Conservation (phyloP, 164 flowering plant species). For the Akebia trifoliata region DNA sequence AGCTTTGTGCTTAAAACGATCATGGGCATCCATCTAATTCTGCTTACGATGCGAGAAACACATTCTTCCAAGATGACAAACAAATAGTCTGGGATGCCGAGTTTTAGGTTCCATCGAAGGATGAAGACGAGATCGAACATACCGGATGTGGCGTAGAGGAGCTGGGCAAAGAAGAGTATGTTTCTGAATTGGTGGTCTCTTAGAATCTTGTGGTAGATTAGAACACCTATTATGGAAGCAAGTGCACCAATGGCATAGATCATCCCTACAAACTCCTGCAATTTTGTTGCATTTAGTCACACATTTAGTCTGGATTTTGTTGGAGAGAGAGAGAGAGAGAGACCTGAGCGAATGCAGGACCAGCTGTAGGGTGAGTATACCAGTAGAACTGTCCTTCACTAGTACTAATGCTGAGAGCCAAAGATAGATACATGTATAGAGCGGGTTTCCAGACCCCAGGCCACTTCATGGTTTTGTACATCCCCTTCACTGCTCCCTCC, state of each 20-base stretch:
- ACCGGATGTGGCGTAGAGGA: slow-evolving; percentile 48
- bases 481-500: slow-evolving; percentile 37
- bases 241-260: slow-evolving; percentile 67
- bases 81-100: slow-evolving; percentile 60
- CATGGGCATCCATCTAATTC: slow-evolving; percentile 74
- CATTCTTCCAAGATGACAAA: slow-evolving; percentile 58
- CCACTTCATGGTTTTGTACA: slow-evolving; percentile 42
- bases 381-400: slow-evolving; percentile 80
- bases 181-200: slow-evolving; percentile 52
- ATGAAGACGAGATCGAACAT: slow-evolving; percentile 63
- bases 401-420: slow-evolving; percentile 60
- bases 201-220: slow-evolving; percentile 58
- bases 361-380: slow-evolving; percentile 69
- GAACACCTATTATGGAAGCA: slow-evolving; percentile 57
- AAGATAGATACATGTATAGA: slow-evolving; percentile 58
- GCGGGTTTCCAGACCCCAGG: slow-evolving; percentile 82
- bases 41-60: slow-evolving; percentile 30
- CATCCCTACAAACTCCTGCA: slow-evolving; percentile 69
- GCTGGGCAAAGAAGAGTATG: slow-evolving; percentile 54
- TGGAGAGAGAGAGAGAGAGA: background rate
- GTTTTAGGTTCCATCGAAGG: slow-evolving; percentile 49
- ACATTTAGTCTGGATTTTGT: too few relatives aligned
- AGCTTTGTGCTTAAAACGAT: slow-evolving; percentile 55
- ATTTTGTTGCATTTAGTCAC: background rate
- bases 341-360: slow-evolving; percentile 78